phyloP scores from a whole-genome alignment of 192 early-diverging fungal genomes.

The Spizellomyces punctatus region DNA sequence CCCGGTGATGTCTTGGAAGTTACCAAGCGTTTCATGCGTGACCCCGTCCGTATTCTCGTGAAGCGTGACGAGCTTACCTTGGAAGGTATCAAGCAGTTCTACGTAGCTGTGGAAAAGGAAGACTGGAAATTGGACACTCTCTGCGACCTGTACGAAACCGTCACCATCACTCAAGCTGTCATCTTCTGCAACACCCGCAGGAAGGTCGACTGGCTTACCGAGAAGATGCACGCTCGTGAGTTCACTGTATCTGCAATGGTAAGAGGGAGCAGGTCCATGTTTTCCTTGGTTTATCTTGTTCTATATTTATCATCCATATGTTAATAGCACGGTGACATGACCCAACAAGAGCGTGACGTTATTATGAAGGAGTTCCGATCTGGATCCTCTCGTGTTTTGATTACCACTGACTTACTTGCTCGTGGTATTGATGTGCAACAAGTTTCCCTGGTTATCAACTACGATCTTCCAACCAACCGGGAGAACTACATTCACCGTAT shows the following conservation, averaged over 20 bases:
- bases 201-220: constrained; percentile 99
- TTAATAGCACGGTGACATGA: constrained; percentile 94
- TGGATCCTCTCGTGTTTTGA: constrained; percentile 94
- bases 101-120: constrained; percentile 97
- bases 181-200: constrained; percentile 99
- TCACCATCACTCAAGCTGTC: constrained; percentile 98
- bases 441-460: constrained; percentile 98
- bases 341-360: constrained; percentile 89
- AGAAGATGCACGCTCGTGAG: constrained; percentile 85
- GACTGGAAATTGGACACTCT: constrained; percentile 99
- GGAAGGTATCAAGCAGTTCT: constrained; percentile 97
- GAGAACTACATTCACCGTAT: constrained; percentile 99
- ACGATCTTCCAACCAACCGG: constrained; percentile 94
- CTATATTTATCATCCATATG: neutral
- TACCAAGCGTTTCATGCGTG: constrained; percentile 96
- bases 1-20: constrained; percentile 93
- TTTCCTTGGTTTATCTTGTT: neutral
- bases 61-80: constrained; percentile 96
- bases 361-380: constrained; percentile 99
- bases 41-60: constrained; percentile 98
- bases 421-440: constrained; percentile 99
- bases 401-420: constrained; percentile 96
- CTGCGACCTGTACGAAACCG: constrained; percentile 96
- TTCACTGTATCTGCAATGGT: constrained; percentile 96
- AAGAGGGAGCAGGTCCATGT: neutral